A percentile compares a stretch with the other conserved stretches of the same genome.
These are phyloP conservation scores for Fusarium clavum DNA, from an alignment of 2,329 filamentous ascomycete species.

Conservation along the genomic window DNA sequence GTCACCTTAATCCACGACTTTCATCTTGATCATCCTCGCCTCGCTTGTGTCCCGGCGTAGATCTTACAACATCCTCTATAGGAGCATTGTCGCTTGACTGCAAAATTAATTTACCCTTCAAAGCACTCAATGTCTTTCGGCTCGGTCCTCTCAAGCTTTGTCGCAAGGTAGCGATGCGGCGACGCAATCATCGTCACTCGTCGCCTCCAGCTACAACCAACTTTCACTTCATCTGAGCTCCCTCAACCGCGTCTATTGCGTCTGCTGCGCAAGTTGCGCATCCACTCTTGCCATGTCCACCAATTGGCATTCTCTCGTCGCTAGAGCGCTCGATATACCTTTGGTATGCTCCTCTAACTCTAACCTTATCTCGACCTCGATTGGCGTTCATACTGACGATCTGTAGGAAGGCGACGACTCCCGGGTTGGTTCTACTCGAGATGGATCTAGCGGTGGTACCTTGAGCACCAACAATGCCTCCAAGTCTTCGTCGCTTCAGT, in stretches of 20 bases:
- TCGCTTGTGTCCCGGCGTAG: neutral
- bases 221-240: neutral
- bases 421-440: slow-evolving; percentile 51
- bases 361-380: slow-evolving; percentile 4
- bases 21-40: slow-evolving; percentile 6
- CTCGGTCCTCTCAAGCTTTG: neutral
- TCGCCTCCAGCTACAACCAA: neutral
- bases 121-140: slow-evolving; percentile 16
- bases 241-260: neutral
- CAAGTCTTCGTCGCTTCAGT: slow-evolving; percentile 52
- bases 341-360: slow-evolving; percentile 22
- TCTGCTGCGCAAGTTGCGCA: neutral
- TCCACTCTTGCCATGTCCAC: slow-evolving; percentile 21
- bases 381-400: slow-evolving; percentile 1
- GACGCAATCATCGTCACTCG: slow-evolving; percentile 11
- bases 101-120: neutral
- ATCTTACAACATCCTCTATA: neutral
- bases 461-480: slow-evolving; percentile 49
- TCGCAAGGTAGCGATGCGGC: slow-evolving; percentile 33
- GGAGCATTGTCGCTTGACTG: neutral
- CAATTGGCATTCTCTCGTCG: slow-evolving; percentile 25
- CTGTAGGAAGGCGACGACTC: slow-evolving; percentile 46
- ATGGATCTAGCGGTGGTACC: slow-evolving; percentile 52
- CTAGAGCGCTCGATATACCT: slow-evolving; percentile 25
- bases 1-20: slow-evolving; percentile 20